These are phyloP conservation scores for Quercus mongolica DNA, from an alignment of 306 rosid genomes.

Conservation along the genomic window DNA sequence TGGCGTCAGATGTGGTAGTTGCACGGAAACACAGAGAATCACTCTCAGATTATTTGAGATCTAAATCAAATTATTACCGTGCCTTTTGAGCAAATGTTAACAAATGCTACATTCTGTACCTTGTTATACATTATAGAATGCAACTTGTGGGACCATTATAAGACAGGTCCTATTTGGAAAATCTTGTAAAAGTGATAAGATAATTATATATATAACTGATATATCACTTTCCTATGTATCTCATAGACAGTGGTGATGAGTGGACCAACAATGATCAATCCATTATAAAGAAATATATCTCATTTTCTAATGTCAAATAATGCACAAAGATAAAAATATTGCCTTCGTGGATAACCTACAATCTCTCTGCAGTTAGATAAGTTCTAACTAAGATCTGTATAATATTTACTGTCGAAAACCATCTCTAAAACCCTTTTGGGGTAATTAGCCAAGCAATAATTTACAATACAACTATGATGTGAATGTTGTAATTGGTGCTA, in stretches of 20 bases:
- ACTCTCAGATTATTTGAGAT: neutral
- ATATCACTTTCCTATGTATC: slow-evolving; percentile 36
- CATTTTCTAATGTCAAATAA: neutral
- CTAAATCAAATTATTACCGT: neutral
- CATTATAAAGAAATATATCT: neutral
- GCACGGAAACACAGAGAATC: slow-evolving; percentile 14
- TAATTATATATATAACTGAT: slow-evolving; percentile 19
- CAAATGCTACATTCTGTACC: neutral
- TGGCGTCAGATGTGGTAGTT: neutral
- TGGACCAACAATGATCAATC: slow-evolving; percentile 26
- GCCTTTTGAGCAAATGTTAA: neutral
- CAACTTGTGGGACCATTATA: slow-evolving; percentile 2
- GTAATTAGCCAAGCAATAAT: no score
- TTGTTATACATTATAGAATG: neutral
- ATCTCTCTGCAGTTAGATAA: neutral
- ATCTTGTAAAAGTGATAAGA: slow-evolving; percentile 21
- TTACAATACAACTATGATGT: no score
- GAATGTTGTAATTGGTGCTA: no score
- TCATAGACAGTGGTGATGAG: slow-evolving; percentile 14
- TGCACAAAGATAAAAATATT: neutral
- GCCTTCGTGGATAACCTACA: neutral
- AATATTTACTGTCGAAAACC: no score
- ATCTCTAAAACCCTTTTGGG: no score
- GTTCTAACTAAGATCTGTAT: neutral
- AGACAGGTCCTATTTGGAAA: slow-evolving; percentile 28